Evolutionary conservation across 1,139 yeast genomes (phyloP).

Genomic region (Arxiozyma heterogenica): DNA sequence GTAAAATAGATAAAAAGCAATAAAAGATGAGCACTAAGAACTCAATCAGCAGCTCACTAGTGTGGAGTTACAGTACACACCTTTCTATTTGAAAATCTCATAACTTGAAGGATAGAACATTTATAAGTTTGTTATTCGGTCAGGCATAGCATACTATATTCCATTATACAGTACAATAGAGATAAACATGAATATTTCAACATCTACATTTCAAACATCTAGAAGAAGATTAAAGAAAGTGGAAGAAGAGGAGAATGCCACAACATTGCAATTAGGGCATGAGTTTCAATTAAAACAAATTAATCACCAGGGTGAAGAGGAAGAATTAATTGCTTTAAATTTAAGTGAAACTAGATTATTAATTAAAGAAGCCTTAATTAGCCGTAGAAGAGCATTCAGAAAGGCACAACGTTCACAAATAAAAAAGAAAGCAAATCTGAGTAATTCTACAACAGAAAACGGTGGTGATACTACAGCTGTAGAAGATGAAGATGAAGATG

Average conservation of each 20-base stretch:
- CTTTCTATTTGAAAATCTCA: no score
- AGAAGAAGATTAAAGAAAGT: conserved; percentile 61
- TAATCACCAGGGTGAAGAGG: conserved; percentile 70
- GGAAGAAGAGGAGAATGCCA: conserved; percentile 84
- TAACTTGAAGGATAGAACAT: no score
- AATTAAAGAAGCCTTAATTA: conserved; percentile 82
- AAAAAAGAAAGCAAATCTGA: conserved; percentile 29
- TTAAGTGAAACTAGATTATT: conserved; percentile 81
- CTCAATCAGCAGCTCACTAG: not conserved
- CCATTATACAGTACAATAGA: not conserved
- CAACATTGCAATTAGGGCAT: conserved; percentile 78
- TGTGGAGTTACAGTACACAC: not conserved
- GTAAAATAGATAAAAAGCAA: no score
- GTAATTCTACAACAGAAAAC: conserved; percentile 24
- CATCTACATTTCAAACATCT: conserved; percentile 78
- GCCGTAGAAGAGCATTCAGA: conserved; percentile 51
- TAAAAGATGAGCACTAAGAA: not conserved
- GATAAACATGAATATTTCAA: conserved; percentile 69
- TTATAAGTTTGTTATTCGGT: not conserved
- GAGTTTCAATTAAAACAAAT: conserved; percentile 79
- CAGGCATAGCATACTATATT: not conserved
- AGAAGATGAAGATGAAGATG: conserved; percentile 29
- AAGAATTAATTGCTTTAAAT: conserved; percentile 74
- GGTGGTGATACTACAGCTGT: conserved; percentile 11
- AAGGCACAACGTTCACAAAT: conserved; percentile 31